A percentile compares a stretch with the other conserved stretches of the same genome.
phyloP scores from a whole-genome alignment of 768 basidiomycete genomes.

The Gymnopilus dilepis region DNA sequence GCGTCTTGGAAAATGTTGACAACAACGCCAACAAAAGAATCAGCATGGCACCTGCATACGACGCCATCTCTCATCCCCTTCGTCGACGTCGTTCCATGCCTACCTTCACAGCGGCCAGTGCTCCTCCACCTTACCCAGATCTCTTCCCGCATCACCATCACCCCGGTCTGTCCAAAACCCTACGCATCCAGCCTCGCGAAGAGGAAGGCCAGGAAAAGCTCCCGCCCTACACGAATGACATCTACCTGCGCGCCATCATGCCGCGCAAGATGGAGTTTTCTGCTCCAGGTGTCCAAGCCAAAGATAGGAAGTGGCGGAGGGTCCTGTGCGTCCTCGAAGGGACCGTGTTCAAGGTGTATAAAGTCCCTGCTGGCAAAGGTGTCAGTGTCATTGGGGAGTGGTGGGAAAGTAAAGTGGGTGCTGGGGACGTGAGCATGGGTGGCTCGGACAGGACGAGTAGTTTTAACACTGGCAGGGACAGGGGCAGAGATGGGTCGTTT shows the following conservation, averaged over 20 bases:
- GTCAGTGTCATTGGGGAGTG: conserved; percentile 64
- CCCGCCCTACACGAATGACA: conserved; percentile 80
- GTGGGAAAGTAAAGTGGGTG: conserved; percentile 82
- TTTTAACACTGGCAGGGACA: conserved; percentile 28
- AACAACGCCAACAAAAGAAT: conserved; percentile 30
- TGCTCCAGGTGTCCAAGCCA: conserved; percentile 83
- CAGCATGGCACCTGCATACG: conserved; percentile 36
- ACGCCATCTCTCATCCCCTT: conserved; percentile 44
- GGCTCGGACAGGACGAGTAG: conserved; percentile 23
- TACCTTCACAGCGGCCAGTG: conserved; percentile 57
- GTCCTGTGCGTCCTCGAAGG: conserved; percentile 91
- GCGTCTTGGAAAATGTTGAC: not conserved
- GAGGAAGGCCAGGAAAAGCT: conserved; percentile 86
- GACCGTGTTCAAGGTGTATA: conserved; percentile 84
- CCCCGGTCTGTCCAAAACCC: conserved; percentile 20
- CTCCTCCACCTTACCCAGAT: conserved; percentile 63
- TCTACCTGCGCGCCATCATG: conserved; percentile 82
- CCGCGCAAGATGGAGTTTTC: conserved; percentile 94
- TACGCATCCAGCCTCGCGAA: conserved; percentile 54
- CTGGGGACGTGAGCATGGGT: conserved; percentile 54
- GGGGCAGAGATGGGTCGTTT: conserved; percentile 25
- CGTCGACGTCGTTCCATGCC: conserved; percentile 76
- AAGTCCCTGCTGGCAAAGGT: conserved; percentile 47
- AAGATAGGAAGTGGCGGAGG: conserved; percentile 91
- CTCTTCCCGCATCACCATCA: conserved; percentile 16